Base-by-base conservation (phyloP, 2,329 filamentous ascomycete species). In the Didymella arachidicola region DNA sequence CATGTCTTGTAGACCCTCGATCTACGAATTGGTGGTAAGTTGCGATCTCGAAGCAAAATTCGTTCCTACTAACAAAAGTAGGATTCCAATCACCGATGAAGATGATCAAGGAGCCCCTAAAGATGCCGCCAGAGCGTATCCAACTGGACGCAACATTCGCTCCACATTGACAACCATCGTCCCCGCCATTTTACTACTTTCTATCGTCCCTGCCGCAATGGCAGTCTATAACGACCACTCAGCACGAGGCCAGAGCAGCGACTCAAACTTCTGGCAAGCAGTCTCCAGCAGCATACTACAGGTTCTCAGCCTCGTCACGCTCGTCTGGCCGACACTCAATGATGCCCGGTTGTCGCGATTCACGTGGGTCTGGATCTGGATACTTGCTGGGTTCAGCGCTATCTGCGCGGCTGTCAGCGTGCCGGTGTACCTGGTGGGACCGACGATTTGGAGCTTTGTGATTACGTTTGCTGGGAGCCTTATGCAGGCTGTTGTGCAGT, bases 381-480 rank as follows among this genome's bases (percentile, higher is more conserved):
- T 27, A 5, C 34, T 49, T n/a, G 46, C 46, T 11, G 34, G 34
- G 11, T 50, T 41, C n/a, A 50, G 29, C 27, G 44, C 16, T 10
- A 18, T 19, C 16, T 39, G 46, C n/a, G 46, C 46, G 7, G 19
- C 39, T 2, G 22, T 39, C 16, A 49, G 34, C 39, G 25, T 49
- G 4, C 34, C 46, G 11, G 16, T 49, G n/a, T 49, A 29, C 7
- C 16, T 49, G 18, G 3, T 49, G 10, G 25, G 7, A 22, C 11
- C 34, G 3, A 41, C 47, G 18, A 50, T 41, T n/a, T 50, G 47
- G 47, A 50, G 47, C 22, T 50, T 41, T 7, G 7, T 19, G 1
- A 34, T 49, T 25, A 19, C 46, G n/a, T 49, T 39, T 30, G 34
- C 22, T 39, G 46, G 46, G 7, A 34, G 26, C 2, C 16, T 41